phyloP scores from a whole-genome alignment of 139 green algal species.

The Coelastrella sp. region DNA sequence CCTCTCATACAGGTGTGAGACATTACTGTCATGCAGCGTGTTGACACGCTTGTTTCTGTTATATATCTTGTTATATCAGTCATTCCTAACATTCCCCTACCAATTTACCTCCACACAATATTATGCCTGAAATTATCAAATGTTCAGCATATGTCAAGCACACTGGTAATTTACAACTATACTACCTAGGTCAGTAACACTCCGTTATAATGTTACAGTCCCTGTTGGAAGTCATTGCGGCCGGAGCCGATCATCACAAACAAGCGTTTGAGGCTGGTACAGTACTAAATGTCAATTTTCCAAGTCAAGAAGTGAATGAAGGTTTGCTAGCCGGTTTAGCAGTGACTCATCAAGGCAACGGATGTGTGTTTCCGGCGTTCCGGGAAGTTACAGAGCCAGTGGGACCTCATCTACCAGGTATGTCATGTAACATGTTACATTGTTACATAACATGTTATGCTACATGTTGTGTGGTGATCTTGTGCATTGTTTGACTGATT shows the following conservation, averaged over 20 bases:
- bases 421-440: background rate
- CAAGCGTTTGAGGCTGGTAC: background rate
- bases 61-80: too few relatives aligned
- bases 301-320: background rate
- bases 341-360: slow-evolving; percentile 55
- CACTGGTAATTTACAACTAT: too few relatives aligned
- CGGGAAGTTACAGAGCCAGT: slow-evolving; percentile 50
- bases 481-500: background rate
- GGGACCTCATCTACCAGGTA: slow-evolving; percentile 53
- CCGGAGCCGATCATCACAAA: background rate
- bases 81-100: too few relatives aligned
- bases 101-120: too few relatives aligned
- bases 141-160: too few relatives aligned
- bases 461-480: background rate
- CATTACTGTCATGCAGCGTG: background rate
- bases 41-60: background rate
- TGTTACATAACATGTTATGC: background rate
- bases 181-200: too few relatives aligned
- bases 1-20: slow-evolving; percentile 11
- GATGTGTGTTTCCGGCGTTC: slow-evolving; percentile 64
- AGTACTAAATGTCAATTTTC: slow-evolving; percentile 10
- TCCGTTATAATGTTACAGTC: background rate
- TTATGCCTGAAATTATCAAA: too few relatives aligned
- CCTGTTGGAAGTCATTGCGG: background rate
- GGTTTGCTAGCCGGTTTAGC: slow-evolving; percentile 26